Base-by-base conservation (phyloP, 1,139 yeast species). In the Saccharomyces hybrid region DNA sequence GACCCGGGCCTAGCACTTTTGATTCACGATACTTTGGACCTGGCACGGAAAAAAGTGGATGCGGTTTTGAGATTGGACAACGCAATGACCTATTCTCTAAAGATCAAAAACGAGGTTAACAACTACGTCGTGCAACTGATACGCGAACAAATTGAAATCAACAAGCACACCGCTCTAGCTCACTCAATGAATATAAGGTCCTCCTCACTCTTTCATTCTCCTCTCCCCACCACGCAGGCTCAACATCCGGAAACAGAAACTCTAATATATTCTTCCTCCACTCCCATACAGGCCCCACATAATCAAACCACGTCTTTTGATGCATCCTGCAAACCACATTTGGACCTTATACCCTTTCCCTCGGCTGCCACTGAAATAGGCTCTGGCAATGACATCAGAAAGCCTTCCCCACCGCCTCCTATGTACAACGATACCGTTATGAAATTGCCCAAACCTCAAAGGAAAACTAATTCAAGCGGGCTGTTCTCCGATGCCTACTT, bases 51-150 rank as follows among this genome's bases (percentile, higher is more conserved):
- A 30, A 91, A 93, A 66, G 79, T 88, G 2, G 90, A 86, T 52
- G 79, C 89, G 0, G 78, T 90, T n/a, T 75, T 83, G 20, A 75
- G 98, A 61, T 75, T 88, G 59, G 86, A 88, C 27, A 87, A 93
- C 56, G 81, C 91, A 3, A 74, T 88, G 55, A 83, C 86, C 56
- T 90, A 87, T 65, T 82, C 88, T n/a, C 86, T 86, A 59, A 84
- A 84, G 62, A 82, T 93, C 50, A 87, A 89, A 58, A 80, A 78
- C 49, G 97, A 93, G 68, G 89, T 91, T 7, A 96, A 91, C 65
- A 76, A 71, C 16, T 75, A 84, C 65, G 95, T 91, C 2, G 72
- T 88, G 44, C 72, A 75, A 48, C 77, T 88, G 0, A 88, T 93
- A 3, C 75, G 79, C 25, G 82, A 82, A 48, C 85, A 96, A 0